A percentile compares a stretch with the other conserved stretches of the same genome.
phyloP scores from a whole-genome alignment of 805 yeast species.

The Brettanomyces naardenensis region DNA sequence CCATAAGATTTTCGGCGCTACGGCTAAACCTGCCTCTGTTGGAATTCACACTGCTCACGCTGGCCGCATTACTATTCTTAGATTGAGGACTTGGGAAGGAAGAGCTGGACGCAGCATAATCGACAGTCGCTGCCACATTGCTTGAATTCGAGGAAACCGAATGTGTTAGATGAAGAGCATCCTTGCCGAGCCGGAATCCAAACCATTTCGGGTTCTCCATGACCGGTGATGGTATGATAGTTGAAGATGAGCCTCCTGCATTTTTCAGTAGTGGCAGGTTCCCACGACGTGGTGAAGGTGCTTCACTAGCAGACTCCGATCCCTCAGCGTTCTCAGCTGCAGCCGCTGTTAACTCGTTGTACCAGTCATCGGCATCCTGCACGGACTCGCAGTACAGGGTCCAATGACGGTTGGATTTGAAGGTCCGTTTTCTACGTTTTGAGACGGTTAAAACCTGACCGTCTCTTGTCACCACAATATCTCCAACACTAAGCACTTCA shows the following conservation, averaged over 20 bases:
- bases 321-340: conserved; percentile 10
- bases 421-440: conserved; percentile 22
- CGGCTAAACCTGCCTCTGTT: background rate
- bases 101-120: background rate
- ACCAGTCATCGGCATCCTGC: conserved; percentile 38
- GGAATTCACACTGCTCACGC: no score
- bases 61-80: background rate
- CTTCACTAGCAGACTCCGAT: background rate
- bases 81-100: background rate
- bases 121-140: background rate
- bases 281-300: background rate
- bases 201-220: conserved; percentile 1
- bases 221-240: background rate
- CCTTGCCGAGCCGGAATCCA: background rate
- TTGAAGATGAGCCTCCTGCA: conserved; percentile 1
- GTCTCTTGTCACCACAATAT: conserved; percentile 16
- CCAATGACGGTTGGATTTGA: conserved; percentile 22
- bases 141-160: background rate
- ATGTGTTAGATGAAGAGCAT: background rate
- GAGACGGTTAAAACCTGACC: conserved; percentile 19
- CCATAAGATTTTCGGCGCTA: background rate
- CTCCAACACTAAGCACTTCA: conserved; percentile 18
- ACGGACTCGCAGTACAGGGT: conserved; percentile 75
- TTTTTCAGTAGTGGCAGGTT: background rate
- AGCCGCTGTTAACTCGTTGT: conserved; percentile 4